Conservation (phyloP, 768 basidiomycete species). For the Rhodosporidiobolus odoratus region DNA sequence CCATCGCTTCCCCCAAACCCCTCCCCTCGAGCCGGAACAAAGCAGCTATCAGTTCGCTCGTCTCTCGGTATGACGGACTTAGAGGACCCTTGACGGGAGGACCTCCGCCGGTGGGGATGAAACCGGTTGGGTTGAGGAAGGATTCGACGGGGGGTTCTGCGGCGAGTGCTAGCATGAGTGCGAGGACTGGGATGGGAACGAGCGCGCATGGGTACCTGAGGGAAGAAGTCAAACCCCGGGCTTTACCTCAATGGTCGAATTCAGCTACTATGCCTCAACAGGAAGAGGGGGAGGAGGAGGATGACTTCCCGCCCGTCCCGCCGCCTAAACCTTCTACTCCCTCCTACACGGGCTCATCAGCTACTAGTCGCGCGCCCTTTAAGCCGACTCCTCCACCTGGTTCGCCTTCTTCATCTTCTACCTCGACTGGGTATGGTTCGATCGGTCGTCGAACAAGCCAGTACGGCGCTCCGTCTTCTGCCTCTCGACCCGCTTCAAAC, state of each 20-base stretch:
- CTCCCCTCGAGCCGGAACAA: constrained; percentile 1
- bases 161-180: neutral
- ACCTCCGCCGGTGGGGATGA: constrained; percentile 18
- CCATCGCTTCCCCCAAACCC: constrained; percentile 18
- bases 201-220: constrained; percentile 7
- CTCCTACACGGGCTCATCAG: neutral
- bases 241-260: constrained; percentile 10
- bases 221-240: constrained; percentile 19
- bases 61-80: constrained; percentile 24
- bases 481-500: too few species aligned
- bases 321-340: constrained; percentile 4
- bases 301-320: neutral
- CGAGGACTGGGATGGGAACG: too few species aligned
- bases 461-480: neutral
- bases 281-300: neutral
- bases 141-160: constrained; percentile 17
- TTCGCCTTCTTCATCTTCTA: neutral
- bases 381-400: constrained; percentile 28
- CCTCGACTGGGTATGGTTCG: neutral
- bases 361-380: constrained; percentile 19
- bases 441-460: neutral
- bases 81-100: constrained; percentile 11
- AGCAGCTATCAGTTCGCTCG: constrained; percentile 23
- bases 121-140: constrained; percentile 25
- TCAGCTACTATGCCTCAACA: neutral